Percentiles rank a stretch among this genome's conserved stretches.
Evolutionary conservation across 2,329 filamentous ascomycete species (phyloP).

Genomic region (Colletotrichum noveboracense): DNA sequence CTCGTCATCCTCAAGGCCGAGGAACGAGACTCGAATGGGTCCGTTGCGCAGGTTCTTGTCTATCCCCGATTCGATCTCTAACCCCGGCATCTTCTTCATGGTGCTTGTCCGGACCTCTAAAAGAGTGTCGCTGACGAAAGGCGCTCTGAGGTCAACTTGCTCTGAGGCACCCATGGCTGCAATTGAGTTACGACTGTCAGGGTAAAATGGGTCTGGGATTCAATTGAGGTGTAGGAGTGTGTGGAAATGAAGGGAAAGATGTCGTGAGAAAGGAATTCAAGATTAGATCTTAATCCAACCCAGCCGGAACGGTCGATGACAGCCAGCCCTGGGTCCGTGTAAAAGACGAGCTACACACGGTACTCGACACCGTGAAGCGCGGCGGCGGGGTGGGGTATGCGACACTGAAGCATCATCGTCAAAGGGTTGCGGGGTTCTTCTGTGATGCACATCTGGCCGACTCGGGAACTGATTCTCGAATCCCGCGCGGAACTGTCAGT

Average conservation of each 20-base stretch:
- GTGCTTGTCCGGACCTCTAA: constrained; percentile 62
- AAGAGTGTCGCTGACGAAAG: constrained; percentile 53
- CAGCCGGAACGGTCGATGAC: not conserved
- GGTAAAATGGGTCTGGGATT: not conserved
- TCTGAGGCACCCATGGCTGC: constrained; percentile 12
- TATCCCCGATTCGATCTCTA: constrained; percentile 61
- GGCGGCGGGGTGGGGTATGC: not conserved
- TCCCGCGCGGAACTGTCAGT: no score
- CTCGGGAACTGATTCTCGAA: no score
- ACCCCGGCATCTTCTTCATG: constrained; percentile 58
- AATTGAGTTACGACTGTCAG: not conserved
- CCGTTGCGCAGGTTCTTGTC: constrained; percentile 53
- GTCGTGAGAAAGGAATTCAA: no score
- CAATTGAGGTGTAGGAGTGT: not conserved
- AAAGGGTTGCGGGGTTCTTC: not conserved
- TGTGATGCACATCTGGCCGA: no score
- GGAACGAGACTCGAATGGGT: constrained; percentile 48
- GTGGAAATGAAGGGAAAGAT: not conserved
- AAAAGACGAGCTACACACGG: not conserved
- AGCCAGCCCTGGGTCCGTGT: not conserved
- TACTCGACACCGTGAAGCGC: not conserved
- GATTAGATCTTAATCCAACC: not conserved
- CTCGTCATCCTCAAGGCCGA: constrained; percentile 64
- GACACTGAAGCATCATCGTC: not conserved
- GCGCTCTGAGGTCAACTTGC: constrained; percentile 43